These are phyloP conservation scores for Clohesyomyces aquaticus DNA, from an alignment of 495 filamentous ascomycete species.

Conservation along the genomic window DNA sequence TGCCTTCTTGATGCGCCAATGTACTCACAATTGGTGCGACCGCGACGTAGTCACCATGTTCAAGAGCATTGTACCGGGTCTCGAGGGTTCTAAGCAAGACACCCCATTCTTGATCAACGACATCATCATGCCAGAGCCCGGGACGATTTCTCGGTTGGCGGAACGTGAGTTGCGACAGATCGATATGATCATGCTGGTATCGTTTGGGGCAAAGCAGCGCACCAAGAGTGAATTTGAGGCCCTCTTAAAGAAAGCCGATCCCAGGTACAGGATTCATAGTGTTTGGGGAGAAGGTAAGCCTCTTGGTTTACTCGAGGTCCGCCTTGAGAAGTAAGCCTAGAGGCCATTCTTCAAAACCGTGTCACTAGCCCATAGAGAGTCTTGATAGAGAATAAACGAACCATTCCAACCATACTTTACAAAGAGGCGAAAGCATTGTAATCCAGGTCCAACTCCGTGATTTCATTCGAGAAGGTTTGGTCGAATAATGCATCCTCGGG, in stretches of 20 bases:
- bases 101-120: constrained; percentile 49
- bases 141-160: not conserved
- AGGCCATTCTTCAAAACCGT: too few relatives aligned
- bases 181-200: constrained; percentile 44
- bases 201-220: constrained; percentile 45
- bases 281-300: not conserved
- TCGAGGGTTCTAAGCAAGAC: constrained; percentile 35
- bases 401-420: too few relatives aligned
- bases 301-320: not conserved
- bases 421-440: too few relatives aligned
- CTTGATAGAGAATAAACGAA: too few relatives aligned
- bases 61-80: constrained; percentile 34
- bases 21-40: constrained; percentile 44
- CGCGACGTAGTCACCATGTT: constrained; percentile 42
- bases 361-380: too few relatives aligned
- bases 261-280: constrained; percentile 35
- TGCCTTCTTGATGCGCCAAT: constrained; percentile 44
- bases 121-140: constrained; percentile 39
- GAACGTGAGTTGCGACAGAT: constrained; percentile 17
- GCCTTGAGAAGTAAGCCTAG: too few relatives aligned
- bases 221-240: constrained; percentile 41
- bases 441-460: too few relatives aligned
- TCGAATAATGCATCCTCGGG: too few relatives aligned
- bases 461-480: too few relatives aligned
- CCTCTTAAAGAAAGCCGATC: constrained; percentile 45